These are phyloP conservation scores for Trametes polyzona DNA, from an alignment of 1,284 basidiomycete genomes.

Conservation along the genomic window DNA sequence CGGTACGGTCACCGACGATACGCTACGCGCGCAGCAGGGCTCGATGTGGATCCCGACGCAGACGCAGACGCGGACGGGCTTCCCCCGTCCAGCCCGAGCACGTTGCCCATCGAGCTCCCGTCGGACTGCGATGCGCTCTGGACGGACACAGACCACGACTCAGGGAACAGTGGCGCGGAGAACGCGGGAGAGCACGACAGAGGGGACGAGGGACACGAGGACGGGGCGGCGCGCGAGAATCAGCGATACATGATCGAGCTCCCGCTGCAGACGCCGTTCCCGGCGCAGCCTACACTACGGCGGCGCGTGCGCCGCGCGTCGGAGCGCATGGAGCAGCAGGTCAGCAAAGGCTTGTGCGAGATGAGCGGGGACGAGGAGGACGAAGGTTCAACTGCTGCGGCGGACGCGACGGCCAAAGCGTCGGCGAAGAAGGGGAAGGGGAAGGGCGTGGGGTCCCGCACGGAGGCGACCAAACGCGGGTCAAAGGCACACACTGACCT, in stretches of 20 bases:
- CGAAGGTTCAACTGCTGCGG: background rate
- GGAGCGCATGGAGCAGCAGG: conserved; percentile 32
- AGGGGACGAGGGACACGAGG: background rate
- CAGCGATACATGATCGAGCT: conserved; percentile 23
- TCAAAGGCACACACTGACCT: too few relatives aligned
- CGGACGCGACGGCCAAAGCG: conserved; percentile 1
- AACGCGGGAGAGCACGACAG: background rate
- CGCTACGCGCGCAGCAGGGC: background rate
- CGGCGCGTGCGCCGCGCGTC: conserved; percentile 34
- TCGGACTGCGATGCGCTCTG: conserved; percentile 20
- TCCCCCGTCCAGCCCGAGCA: conserved; percentile 23
- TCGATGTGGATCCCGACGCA: background rate
- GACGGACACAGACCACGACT: conserved; percentile 15
- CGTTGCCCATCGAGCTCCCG: conserved; percentile 17
- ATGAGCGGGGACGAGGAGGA: conserved; percentile 28
- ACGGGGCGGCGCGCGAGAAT: conserved; percentile 2
- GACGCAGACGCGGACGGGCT: conserved; percentile 6
- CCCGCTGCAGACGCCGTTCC: conserved; percentile 33
- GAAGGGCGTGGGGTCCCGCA: background rate
- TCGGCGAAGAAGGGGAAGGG: background rate
- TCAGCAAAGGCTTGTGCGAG: conserved; percentile 32
- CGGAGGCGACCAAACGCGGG: too few relatives aligned
- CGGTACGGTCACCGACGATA: background rate
- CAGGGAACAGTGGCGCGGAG: background rate
- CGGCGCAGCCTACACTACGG: conserved; percentile 29